A percentile compares a stretch with the other conserved stretches of the same genome.
These are phyloP conservation scores for Pythium phragmiticola DNA, from an alignment of 352 stramenopile genomes.

Conservation along the genomic window DNA sequence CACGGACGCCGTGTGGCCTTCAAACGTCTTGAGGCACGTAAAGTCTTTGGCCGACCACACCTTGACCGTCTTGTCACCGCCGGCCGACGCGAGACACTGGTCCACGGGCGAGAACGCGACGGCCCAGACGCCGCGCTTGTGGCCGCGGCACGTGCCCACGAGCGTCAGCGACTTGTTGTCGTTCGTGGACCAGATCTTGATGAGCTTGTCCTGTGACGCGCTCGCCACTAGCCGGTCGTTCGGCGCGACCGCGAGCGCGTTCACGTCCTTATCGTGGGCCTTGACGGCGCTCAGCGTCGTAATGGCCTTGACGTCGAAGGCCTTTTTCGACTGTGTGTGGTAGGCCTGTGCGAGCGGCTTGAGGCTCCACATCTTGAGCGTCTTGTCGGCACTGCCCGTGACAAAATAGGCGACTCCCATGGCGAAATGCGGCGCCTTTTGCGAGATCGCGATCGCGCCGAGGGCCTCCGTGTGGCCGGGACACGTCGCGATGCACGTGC, in stretches of 20 bases:
- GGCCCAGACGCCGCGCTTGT: conserved; percentile 98
- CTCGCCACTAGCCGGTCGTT: conserved; percentile 98
- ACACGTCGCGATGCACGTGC: conserved; percentile 86
- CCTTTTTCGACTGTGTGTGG: conserved; percentile 40
- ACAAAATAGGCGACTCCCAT: conserved; percentile 92
- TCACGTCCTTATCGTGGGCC: conserved; percentile 97
- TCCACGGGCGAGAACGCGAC: conserved; percentile 97
- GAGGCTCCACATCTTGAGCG: conserved; percentile 97
- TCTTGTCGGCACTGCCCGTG: conserved; percentile 96
- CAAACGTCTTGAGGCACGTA: conserved; percentile 96
- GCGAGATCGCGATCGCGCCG: conserved; percentile 90
- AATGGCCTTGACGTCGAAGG: conserved; percentile 47
- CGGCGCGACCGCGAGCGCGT: conserved; percentile 92
- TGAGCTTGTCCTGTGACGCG: conserved; percentile 97
- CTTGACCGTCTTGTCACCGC: conserved; percentile 96
- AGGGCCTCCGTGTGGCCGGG: conserved; percentile 95
- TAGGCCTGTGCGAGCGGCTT: conserved; percentile 59
- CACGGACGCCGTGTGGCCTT: conserved; percentile 90
- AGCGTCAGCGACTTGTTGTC: conserved; percentile 78
- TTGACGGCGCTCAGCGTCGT: conserved; percentile 69
- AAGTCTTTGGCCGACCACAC: conserved; percentile 96
- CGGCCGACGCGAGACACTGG: conserved; percentile 93
- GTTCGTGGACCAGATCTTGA: conserved; percentile 93
- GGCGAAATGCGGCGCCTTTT: conserved; percentile 72
- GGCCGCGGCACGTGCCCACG: conserved; percentile 92